Evolutionary conservation across 2,329 filamentous ascomycete genomes (phyloP), one percentile per base, ranked within the genome.

Genomic region (Fusarium abutilonis): DNA sequence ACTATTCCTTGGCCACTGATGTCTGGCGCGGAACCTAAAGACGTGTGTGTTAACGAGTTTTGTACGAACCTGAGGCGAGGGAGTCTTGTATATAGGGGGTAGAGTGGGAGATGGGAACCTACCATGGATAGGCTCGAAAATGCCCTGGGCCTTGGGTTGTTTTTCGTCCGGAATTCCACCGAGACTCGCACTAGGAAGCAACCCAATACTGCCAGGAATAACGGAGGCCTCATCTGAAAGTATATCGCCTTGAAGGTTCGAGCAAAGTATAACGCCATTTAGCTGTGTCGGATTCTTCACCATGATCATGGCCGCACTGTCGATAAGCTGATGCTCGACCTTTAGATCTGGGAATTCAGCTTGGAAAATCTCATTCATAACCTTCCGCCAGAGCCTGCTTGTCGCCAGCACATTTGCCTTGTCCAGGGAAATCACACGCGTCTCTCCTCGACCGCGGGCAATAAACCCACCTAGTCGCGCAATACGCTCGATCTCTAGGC

Each of bases 381-480:
- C 89, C 79, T 90, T 91, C 60, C 93, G 84, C 93, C 93, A 97
- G 70, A 97, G 80, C 54, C 93, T 82, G 72, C 86, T 90, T 17
- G 93, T 95, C 5, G 93, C 93, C 63, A 97, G 84, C 52, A 97
- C 93, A 74, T 97, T 97, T 55, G 93, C 93, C 85, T 97, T 97
- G 78, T 97, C 93, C 74, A 97, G 78, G 74, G 86, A 90, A 89
- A 88, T 92, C 42, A 97, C 91, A 32, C 61, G 64, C 52, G 34
- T 88, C 81, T 3, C 89, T 81, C 69, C 88, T 86, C 52, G 89
- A 87, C n/a, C n/a, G n/a, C n/a, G n/a, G n/a, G n/a, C n/a, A n/a
- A n/a, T n/a, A n/a, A n/a, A n/a, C n/a, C n/a, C n/a, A n/a, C 89
- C 92, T 40, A 97, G 83, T 41, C 93, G 84, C 15, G 89, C 90